Conservation (phyloP, 2,329 filamentous ascomycete genomes). For the Tolypocladium sp. region DNA sequence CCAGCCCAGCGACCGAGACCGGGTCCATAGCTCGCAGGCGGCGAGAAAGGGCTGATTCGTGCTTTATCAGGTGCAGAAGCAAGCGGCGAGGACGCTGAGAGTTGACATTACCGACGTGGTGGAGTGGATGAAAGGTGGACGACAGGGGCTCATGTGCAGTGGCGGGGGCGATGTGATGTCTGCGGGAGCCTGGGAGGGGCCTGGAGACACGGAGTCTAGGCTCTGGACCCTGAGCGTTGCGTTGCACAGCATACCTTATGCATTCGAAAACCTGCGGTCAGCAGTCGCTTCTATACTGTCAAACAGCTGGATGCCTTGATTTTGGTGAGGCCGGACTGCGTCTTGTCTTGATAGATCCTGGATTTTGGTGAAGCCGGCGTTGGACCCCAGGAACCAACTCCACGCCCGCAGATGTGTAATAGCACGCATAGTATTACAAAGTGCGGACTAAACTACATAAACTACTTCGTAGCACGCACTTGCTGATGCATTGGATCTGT, state of each 20-base stretch:
- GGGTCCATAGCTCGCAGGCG: conserved; percentile 25
- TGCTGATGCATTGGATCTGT: neutral
- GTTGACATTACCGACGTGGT: neutral
- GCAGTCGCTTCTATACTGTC: neutral
- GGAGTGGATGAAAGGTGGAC: neutral
- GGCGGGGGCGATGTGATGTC: neutral
- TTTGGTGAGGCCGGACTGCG: too few relatives aligned
- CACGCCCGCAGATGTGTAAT: neutral
- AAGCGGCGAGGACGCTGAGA: neutral
- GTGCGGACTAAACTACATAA: too few relatives aligned
- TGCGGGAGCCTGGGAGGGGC: neutral
- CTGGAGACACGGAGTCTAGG: neutral
- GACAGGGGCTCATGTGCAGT: neutral
- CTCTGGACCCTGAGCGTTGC: neutral
- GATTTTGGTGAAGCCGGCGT: too few relatives aligned
- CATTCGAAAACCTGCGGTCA: neutral
- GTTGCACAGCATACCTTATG: neutral
- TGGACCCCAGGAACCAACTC: too few relatives aligned
- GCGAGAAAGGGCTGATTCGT: neutral
- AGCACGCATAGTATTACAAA: too few relatives aligned
- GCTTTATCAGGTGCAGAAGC: neutral
- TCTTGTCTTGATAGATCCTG: too few relatives aligned
- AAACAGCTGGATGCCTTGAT: neutral
- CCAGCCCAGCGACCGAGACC: conserved; percentile 31
- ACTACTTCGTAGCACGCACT: neutral